phyloP scores from a whole-genome alignment of 2,329 filamentous ascomycete species.

The Paraphaeosphaeria sporulosa region DNA sequence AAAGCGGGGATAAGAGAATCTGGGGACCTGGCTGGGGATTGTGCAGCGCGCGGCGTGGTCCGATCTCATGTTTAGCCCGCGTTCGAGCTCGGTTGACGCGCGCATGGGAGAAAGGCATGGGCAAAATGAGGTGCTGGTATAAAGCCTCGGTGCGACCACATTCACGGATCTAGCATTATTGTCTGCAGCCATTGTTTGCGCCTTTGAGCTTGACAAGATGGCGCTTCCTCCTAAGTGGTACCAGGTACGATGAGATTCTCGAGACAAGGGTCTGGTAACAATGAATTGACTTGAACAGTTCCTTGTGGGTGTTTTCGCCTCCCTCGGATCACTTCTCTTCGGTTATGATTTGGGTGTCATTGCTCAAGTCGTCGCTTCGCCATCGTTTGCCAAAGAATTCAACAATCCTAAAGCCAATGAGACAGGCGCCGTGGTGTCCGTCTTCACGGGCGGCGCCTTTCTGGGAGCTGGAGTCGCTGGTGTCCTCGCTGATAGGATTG shows the following conservation, averaged over 20 bases:
- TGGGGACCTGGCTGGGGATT: conserved; percentile 24
- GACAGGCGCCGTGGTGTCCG: conserved; percentile 75
- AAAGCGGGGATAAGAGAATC: conserved; percentile 19
- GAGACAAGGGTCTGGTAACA: background rate
- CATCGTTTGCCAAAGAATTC: conserved; percentile 54
- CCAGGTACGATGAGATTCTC: conserved; percentile 50
- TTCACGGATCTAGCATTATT: conserved; percentile 19
- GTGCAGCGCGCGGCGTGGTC: conserved; percentile 11
- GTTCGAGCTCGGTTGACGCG: conserved; percentile 7
- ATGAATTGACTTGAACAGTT: conserved; percentile 51
- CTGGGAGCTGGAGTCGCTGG: conserved; percentile 73
- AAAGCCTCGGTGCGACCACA: conserved; percentile 21
- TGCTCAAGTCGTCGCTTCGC: conserved; percentile 61
- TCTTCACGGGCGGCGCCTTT: conserved; percentile 80
- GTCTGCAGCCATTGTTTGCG: conserved; percentile 15
- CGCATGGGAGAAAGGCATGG: conserved; percentile 1
- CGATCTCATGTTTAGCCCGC: background rate
- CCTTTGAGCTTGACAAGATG: conserved; percentile 50
- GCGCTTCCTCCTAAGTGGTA: conserved; percentile 65
- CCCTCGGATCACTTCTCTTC: conserved; percentile 65
- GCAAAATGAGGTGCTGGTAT: conserved; percentile 20
- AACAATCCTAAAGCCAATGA: conserved; percentile 47
- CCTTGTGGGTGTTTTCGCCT: conserved; percentile 66
- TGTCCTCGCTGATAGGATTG: conserved; percentile 67
- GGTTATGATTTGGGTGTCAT: conserved; percentile 69